Percentiles rank a stretch among this genome's conserved stretches.
Evolutionary conservation across 2,329 filamentous ascomycete genomes (phyloP).

Genomic region (Endothia cerciana): DNA sequence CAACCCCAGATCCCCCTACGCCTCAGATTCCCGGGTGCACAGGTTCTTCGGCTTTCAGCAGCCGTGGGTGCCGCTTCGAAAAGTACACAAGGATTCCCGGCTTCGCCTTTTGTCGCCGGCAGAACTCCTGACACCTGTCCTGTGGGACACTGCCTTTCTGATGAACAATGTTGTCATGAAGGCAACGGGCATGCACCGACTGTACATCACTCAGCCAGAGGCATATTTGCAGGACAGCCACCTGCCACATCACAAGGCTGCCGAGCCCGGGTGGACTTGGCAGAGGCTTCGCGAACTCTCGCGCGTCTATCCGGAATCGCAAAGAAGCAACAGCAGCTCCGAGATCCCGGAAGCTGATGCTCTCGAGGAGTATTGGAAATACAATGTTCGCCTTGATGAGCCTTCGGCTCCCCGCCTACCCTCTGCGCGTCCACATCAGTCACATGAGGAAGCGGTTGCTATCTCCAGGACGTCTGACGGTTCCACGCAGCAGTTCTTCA

Average conservation of each 20-base stretch:
- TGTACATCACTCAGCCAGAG: slow-evolving; percentile 77
- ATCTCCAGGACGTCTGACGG: slow-evolving; percentile 45
- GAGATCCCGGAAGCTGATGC: slow-evolving; percentile 65
- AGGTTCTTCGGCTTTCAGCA: slow-evolving; percentile 66
- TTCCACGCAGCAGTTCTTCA: slow-evolving; percentile 46
- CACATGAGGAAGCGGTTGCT: slow-evolving; percentile 31
- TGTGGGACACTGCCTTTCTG: slow-evolving; percentile 75
- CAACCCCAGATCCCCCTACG: slow-evolving; percentile 36
- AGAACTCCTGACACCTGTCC: slow-evolving; percentile 73
- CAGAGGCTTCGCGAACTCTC: slow-evolving; percentile 67
- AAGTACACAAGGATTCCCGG: slow-evolving; percentile 73
- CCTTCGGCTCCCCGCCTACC: slow-evolving; percentile 49
- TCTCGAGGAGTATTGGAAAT: slow-evolving; percentile 69
- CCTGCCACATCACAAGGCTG: slow-evolving; percentile 44
- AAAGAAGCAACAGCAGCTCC: slow-evolving; percentile 40
- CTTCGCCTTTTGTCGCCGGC: slow-evolving; percentile 71
- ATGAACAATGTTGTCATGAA: slow-evolving; percentile 75
- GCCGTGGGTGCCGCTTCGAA: slow-evolving; percentile 75
- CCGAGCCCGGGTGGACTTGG: slow-evolving; percentile 70
- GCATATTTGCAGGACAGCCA: slow-evolving; percentile 69
- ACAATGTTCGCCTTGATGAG: slow-evolving; percentile 67
- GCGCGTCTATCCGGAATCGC: slow-evolving; percentile 55
- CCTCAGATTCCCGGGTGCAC: slow-evolving; percentile 41
- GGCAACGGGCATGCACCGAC: slow-evolving; percentile 62
- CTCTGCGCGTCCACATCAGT: slow-evolving; percentile 45